Conservation (phyloP, 108 stramenopile genomes). For the Cyclotella atomus region DNA sequence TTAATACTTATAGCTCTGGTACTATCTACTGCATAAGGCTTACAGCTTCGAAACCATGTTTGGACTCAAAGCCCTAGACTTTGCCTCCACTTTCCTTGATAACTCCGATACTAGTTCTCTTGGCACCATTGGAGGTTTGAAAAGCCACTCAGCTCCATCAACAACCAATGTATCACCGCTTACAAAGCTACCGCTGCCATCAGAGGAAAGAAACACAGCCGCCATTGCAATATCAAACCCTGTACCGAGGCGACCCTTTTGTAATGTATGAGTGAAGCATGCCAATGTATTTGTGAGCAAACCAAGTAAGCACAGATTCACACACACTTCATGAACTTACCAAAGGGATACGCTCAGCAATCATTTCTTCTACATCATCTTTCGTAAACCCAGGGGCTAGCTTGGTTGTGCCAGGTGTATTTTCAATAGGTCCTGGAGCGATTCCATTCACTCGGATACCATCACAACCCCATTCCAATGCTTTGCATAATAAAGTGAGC, state of each 20-base stretch:
- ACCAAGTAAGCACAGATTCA: neutral
- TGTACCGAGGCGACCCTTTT: conserved; percentile 65
- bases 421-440: conserved; percentile 92
- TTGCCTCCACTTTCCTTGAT: conserved; percentile 72
- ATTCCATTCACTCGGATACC: conserved; percentile 91
- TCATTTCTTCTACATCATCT: conserved; percentile 58
- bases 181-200: conserved; percentile 59
- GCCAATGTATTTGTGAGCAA: too few relatives aligned
- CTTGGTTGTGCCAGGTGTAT: conserved; percentile 95
- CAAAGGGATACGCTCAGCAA: conserved; percentile 70
- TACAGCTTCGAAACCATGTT: conserved; percentile 43
- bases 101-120: conserved; percentile 78
- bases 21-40: too few relatives aligned
- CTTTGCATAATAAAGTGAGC: conserved; percentile 13
- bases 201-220: conserved; percentile 74
- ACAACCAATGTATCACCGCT: conserved; percentile 84
- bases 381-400: conserved; percentile 74
- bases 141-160: conserved; percentile 86
- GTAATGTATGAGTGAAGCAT: neutral
- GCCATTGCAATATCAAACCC: conserved; percentile 83
- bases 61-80: conserved; percentile 58
- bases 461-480: conserved; percentile 92
- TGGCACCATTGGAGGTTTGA: conserved; percentile 76
- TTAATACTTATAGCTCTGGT: too few relatives aligned
- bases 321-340: conserved; percentile 24